Conservation (phyloP, 1,139 yeast species). For the Oligophagozyma castellii region DNA sequence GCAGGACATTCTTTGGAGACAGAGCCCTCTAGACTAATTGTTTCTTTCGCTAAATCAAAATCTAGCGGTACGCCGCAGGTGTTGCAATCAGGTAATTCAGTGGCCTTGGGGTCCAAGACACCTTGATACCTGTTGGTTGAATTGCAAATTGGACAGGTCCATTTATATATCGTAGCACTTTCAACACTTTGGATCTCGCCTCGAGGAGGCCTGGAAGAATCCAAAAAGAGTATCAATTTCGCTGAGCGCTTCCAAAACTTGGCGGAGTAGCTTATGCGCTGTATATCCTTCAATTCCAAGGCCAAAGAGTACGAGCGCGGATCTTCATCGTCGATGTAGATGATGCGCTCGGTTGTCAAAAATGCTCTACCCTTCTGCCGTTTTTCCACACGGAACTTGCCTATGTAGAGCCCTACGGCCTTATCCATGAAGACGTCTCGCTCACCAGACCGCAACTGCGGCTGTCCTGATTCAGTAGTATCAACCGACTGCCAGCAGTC, state of each 20-base stretch:
- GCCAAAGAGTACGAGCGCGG: conserved; percentile 35
- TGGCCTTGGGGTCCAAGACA: conserved; percentile 25
- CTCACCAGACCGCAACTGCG: conserved; percentile 32
- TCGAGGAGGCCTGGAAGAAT: conserved; percentile 1
- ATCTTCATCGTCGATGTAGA: conserved; percentile 49
- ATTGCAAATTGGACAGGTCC: conserved; percentile 82
- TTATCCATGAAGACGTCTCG: conserved; percentile 36
- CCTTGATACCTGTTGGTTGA: conserved; percentile 41
- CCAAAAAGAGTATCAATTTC: conserved; percentile 37
- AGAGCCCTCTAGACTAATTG: conserved; percentile 8
- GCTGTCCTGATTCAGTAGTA: conserved; percentile 34
- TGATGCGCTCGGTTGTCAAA: conserved; percentile 57
- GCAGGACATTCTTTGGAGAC: conserved; percentile 37
- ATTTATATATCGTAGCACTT: conserved; percentile 22
- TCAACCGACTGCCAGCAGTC: conserved; percentile 32
- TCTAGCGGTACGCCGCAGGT: conserved; percentile 63
- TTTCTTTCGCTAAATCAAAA: conserved; percentile 24
- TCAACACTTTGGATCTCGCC: background rate
- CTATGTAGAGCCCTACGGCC: conserved; percentile 57
- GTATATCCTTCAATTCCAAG: conserved; percentile 36
- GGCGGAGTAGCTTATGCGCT: conserved; percentile 34
- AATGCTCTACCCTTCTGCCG: conserved; percentile 70
- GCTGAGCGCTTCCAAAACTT: conserved; percentile 73
- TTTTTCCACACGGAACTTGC: conserved; percentile 44
- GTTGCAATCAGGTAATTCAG: conserved; percentile 41